Base-by-base conservation (phyloP, 345 rosid genomes). In the Mangifera indica region DNA sequence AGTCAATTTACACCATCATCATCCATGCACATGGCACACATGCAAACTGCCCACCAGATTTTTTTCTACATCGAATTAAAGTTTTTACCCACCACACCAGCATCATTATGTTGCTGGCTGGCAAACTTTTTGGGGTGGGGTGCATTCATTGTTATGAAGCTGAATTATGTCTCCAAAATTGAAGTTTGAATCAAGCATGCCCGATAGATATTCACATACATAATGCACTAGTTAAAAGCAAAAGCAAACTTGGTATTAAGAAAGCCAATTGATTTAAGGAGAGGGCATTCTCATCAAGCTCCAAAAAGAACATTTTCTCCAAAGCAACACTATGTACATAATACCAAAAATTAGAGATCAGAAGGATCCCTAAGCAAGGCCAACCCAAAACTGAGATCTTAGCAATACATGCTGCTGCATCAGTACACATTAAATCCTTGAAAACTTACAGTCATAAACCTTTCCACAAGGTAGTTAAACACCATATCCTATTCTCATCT, bases 351-450 rank as follows among this genome's bases (percentile, higher is more conserved):
- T 49, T 58, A 75, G 62, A 7, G 17, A 70, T 71, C 26, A 20
- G 24, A 72, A 46, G 70, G 83, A 88, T 78, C 88, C 79, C 85
- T 76, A 73, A 32, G 66, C 32, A 29, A 29, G 32, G 32, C 74
- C n/a, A 82, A 65, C 83, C 81, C 83, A 85, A 84, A 84, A 86
- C 21, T 73, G 78, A 84, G 87, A 88, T 75, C 86, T 20, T 66
- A 26, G 42, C 64, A 29, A 37, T 44, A 57, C 22, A 45, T 13
- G 10, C 6, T 13, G 10, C 6, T 49, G 29, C 29, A 69, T 56
- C 46, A 69, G 68, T 32, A 71, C 26, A 58, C 44, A 24, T 52
- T 51, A 40, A 11, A 6, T 10, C 7, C 21, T 40, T n/a, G 26
- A 9, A 51, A 48, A 48, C 56, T 26, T 64, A 52, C 75, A 60